Evolutionary conservation across 805 yeast species (phyloP).

Genomic region (Candida andamanensis): DNA sequence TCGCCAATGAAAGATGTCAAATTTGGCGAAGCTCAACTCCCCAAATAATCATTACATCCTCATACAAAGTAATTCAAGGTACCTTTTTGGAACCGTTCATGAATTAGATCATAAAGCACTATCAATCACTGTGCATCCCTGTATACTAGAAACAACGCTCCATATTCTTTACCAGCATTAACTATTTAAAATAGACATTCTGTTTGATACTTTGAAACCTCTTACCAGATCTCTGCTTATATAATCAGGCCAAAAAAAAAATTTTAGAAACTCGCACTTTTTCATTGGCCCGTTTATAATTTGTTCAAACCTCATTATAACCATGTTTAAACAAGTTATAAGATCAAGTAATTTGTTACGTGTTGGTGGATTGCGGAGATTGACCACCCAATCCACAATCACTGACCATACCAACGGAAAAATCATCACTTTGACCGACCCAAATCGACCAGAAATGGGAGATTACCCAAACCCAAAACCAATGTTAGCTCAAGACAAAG

Average conservation of each 20-base stretch:
- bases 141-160: too few relatives aligned
- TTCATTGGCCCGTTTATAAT: conserved; percentile 6
- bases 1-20: conserved; percentile 34
- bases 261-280: conserved; percentile 10
- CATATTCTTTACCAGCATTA: too few relatives aligned
- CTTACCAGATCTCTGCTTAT: too few relatives aligned
- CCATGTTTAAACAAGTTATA: conserved; percentile 6
- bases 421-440: conserved; percentile 37
- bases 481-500: conserved; percentile 57
- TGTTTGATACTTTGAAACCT: too few relatives aligned
- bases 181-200: too few relatives aligned
- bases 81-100: too few relatives aligned
- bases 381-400: conserved; percentile 34
- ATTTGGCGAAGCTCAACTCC: conserved; percentile 34
- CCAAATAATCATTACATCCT: too few relatives aligned
- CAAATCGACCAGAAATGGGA: conserved; percentile 38
- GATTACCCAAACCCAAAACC: conserved; percentile 62
- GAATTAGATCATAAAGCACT: too few relatives aligned
- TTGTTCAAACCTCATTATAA: conserved; percentile 1
- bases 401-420: conserved; percentile 37
- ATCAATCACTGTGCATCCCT: too few relatives aligned
- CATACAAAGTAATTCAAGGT: too few relatives aligned
- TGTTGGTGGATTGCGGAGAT: conserved; percentile 9
- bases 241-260: too few relatives aligned
- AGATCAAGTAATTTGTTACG: conserved; percentile 3